Evolutionary conservation across 1,284 basidiomycete species (phyloP).

Genomic region (Rhodofomes roseus): DNA sequence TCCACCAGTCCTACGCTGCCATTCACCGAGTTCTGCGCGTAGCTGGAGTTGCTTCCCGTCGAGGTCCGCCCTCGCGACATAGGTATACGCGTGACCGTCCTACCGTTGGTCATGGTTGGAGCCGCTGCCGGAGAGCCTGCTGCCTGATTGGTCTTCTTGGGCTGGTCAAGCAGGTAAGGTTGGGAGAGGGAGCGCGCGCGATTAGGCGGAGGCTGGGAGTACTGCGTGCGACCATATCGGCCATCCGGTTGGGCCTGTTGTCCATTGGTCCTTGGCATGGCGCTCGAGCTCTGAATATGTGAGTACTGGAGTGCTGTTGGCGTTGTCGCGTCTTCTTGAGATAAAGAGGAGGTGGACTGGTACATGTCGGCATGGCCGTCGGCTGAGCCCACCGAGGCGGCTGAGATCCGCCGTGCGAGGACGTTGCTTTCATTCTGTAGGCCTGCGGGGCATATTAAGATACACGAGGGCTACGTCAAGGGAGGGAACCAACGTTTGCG

Average conservation of each 20-base stretch:
- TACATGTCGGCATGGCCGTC: slow-evolving; percentile 29
- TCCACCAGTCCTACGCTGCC: slow-evolving; percentile 17
- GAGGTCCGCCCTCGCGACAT: slow-evolving; percentile 34
- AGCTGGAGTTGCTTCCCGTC: slow-evolving; percentile 41
- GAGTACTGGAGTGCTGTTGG: slow-evolving; percentile 16
- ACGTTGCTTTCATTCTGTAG: slow-evolving; percentile 70
- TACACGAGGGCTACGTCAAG: slow-evolving; percentile 2
- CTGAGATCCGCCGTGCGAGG: slow-evolving; percentile 68
- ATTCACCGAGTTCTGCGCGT: slow-evolving; percentile 24
- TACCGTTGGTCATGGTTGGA: slow-evolving; percentile 32
- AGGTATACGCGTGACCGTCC: slow-evolving; percentile 48
- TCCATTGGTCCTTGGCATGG: slow-evolving; percentile 45
- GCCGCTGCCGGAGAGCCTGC: slow-evolving; percentile 31
- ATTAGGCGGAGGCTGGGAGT: slow-evolving; percentile 29
- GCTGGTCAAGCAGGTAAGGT: slow-evolving; percentile 39
- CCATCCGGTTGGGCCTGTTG: slow-evolving; percentile 28
- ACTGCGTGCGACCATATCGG: slow-evolving; percentile 16
- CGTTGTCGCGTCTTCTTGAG: slow-evolving; percentile 18
- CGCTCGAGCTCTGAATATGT: slow-evolving; percentile 35
- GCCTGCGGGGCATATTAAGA: slow-evolving; percentile 38
- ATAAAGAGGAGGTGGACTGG: slow-evolving; percentile 16
- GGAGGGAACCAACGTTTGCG: slow-evolving; percentile 52
- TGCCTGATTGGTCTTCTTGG: slow-evolving; percentile 23
- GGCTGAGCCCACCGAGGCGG: slow-evolving; percentile 59
- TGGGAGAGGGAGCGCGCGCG: slow-evolving; percentile 54